Evolutionary conservation across 805 yeast species (phyloP).

Genomic region (Zygosaccharomyces siamensis): DNA sequence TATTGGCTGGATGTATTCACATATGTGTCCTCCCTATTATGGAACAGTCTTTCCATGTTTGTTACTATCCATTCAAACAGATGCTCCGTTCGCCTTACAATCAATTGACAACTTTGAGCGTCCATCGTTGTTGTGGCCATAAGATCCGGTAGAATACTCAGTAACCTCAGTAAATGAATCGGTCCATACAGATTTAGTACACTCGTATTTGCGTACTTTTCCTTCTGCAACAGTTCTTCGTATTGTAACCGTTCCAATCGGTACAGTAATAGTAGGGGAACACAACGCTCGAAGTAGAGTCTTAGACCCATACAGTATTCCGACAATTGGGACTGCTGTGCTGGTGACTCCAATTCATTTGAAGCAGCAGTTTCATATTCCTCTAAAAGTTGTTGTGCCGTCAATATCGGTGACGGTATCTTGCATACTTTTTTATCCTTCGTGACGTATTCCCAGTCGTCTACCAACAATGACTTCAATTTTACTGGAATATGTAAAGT

Average conservation of each 20-base stretch:
- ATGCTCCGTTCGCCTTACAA: conserved; percentile 28
- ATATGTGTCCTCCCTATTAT: conserved; percentile 20
- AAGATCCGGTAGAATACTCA: conserved; percentile 79
- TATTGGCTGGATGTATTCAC: conserved; percentile 34
- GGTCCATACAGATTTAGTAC: conserved; percentile 58
- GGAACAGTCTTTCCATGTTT: conserved; percentile 15
- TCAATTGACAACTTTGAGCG: conserved; percentile 45
- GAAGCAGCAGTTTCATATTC: conserved; percentile 41
- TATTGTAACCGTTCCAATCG: conserved; percentile 31
- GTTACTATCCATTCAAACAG: conserved; percentile 28
- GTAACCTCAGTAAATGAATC: conserved; percentile 73
- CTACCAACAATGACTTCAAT: conserved; percentile 68
- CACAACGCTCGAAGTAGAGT: conserved; percentile 66
- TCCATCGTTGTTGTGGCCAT: conserved; percentile 79
- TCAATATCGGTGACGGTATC: conserved; percentile 51
- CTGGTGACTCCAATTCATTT: conserved; percentile 30
- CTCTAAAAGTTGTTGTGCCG: conserved; percentile 50
- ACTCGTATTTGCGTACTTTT: conserved; percentile 11
- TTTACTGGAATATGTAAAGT: conserved; percentile 55
- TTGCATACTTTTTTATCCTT: conserved; percentile 66
- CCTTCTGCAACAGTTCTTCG: conserved; percentile 19
- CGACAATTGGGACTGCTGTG: conserved; percentile 46
- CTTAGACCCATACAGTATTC: conserved; percentile 71
- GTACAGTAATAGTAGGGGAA: conserved; percentile 36
- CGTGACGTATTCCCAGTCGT: conserved; percentile 91